Evolutionary conservation across 225 moss, liverwort and hornwort genomes (phyloP), one percentile per base, ranked within the genome.

Genomic region (Antitrichia curtipendula): DNA sequence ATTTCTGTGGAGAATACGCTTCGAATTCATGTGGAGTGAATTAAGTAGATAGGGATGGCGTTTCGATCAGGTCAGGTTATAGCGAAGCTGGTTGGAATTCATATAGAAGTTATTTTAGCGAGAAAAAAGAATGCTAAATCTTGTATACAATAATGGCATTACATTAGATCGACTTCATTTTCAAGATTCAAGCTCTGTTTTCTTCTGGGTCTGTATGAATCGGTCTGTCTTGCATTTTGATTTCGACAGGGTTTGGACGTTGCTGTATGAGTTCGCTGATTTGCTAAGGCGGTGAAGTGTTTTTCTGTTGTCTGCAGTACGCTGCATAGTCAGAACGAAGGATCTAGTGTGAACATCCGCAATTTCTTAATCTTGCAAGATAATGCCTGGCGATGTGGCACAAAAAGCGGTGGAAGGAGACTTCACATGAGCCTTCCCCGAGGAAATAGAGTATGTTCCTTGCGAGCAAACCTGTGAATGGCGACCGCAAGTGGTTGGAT

Each of bases 401-500:
- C 82, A 27, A 47, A 47, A 86, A 56, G 62, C 34, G 14, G 52
- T 36, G 34, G 22, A 78, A 72, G 54, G 78, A 83, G 72, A 45
- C 63, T 36, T 87, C 72, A 64, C 43, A 49, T 21, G 63, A 87
- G 19, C 19, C 71, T 54, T 56, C 56, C 8, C 73, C 79, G 41
- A 92, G 88, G 85, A 53, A 94, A 63, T 96, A 93, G 61, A 88
- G 53, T 64, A 90, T 95, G 91, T 96, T 91, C 80, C 56, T 94
- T 20, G 96, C 93, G 60, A 97, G 92, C 84, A 88, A 92, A 80
- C 83, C 93, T 52, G 90, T 84, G 75, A 89, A 88, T 7, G 88
- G 87, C 54, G 81, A 58, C 57, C 68, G 88, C 75, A 94, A 90
- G 58, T 96, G 90, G 82, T 90, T 96, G 89, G 96, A 97, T 74